Percentiles rank a stretch among this genome's conserved stretches.
Conservation (phyloP, 257 asterid species). For the Rubia yunnanensis region DNA sequence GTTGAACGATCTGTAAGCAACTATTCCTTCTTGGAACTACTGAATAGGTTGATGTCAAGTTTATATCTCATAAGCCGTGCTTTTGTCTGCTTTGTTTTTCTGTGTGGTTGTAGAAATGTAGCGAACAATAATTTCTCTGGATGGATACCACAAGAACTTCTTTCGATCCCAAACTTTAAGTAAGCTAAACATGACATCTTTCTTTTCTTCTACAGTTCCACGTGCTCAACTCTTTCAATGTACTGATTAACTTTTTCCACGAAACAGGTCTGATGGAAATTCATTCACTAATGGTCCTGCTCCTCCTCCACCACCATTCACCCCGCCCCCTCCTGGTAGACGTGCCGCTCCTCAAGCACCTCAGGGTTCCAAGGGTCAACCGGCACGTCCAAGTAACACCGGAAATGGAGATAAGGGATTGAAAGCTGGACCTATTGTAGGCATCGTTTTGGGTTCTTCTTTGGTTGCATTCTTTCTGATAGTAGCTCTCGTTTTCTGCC, state of each 20-base stretch:
- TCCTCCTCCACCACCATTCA: slow-evolving; percentile 86
- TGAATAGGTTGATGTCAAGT: background rate
- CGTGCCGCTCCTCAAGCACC: slow-evolving; percentile 38
- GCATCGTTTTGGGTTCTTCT: slow-evolving; percentile 76
- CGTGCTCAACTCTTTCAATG: slow-evolving; percentile 12
- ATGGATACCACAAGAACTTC: slow-evolving; percentile 83
- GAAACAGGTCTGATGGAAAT: slow-evolving; percentile 70
- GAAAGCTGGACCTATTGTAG: slow-evolving; percentile 61
- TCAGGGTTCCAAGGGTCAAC: slow-evolving; percentile 31
- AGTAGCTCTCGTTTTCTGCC: slow-evolving; percentile 54
- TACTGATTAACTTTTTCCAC: slow-evolving; percentile 13
- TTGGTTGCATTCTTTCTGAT: slow-evolving; percentile 36
- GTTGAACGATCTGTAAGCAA: slow-evolving; percentile 67
- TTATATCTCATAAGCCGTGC: slow-evolving; percentile 1
- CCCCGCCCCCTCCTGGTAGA: slow-evolving; percentile 86
- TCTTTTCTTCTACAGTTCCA: background rate
- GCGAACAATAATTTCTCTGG: slow-evolving; percentile 85
- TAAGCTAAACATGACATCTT: slow-evolving; percentile 33
- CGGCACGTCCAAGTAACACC: slow-evolving; percentile 22
- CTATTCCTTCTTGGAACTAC: background rate
- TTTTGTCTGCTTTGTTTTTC: background rate
- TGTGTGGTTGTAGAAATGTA: slow-evolving; percentile 57
- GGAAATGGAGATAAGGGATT: slow-evolving; percentile 44
- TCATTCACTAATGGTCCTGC: slow-evolving; percentile 78
- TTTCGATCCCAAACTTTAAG: slow-evolving; percentile 64